Conservation (phyloP, 257 asterid genomes). For the Coffea canephora region DNA sequence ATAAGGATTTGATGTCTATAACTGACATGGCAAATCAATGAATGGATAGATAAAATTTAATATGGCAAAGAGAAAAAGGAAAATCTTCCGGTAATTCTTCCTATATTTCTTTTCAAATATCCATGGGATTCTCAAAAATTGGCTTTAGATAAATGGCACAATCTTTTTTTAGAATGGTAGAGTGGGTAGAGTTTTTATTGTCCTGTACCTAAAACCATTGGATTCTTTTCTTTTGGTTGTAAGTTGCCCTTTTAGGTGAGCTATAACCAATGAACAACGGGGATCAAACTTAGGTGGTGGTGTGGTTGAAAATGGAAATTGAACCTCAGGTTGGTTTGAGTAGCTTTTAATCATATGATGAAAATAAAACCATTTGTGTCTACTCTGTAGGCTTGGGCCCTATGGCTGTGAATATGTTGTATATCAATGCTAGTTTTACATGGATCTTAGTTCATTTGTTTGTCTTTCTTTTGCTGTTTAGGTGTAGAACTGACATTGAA, state of each 20-base stretch:
- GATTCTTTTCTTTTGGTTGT: neutral
- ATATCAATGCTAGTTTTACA: neutral
- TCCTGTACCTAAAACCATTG: neutral
- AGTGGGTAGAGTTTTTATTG: neutral
- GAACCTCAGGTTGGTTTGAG: neutral
- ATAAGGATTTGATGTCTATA: too few relatives aligned
- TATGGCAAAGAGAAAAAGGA: neutral
- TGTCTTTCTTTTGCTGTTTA: conserved; percentile 6
- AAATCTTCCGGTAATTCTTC: neutral
- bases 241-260: neutral
- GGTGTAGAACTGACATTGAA: neutral
- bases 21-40: too few relatives aligned
- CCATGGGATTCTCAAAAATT: neutral
- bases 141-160: neutral
- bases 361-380: neutral
- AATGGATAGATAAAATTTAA: too few relatives aligned
- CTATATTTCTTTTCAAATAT: neutral
- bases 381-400: neutral
- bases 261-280: neutral
- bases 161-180: neutral
- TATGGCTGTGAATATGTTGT: neutral
- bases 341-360: neutral
- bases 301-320: neutral
- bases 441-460: neutral
- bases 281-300: neutral